A percentile compares a stretch with the other conserved stretches of the same genome.
These are phyloP conservation scores for Neurospora cerealis DNA, from an alignment of 495 filamentous ascomycete species.

Conservation along the genomic window DNA sequence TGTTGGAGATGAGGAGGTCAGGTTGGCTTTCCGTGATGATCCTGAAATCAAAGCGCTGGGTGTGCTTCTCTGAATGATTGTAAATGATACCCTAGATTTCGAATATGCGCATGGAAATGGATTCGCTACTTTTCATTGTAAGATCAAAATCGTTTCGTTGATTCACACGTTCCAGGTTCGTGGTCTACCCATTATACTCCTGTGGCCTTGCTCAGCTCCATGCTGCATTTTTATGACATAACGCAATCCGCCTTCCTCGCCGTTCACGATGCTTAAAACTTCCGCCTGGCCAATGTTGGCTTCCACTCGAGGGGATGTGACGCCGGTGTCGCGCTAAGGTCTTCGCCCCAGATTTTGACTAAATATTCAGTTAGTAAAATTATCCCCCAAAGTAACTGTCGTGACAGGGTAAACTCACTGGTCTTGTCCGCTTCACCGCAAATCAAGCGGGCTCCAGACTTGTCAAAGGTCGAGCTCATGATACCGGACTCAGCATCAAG, in stretches of 20 bases:
- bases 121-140: neutral
- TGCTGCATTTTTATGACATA: neutral
- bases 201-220: neutral
- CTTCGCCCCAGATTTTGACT: slow-evolving; percentile 93
- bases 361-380: slow-evolving; percentile 16
- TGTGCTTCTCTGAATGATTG: slow-evolving; percentile 25
- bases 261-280: slow-evolving; percentile 16
- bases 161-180: neutral
- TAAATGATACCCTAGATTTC: neutral
- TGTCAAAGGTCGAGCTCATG: slow-evolving; percentile 86
- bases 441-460: slow-evolving; percentile 79
- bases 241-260: neutral
- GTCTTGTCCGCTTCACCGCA: slow-evolving; percentile 96
- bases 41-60: slow-evolving; percentile 69
- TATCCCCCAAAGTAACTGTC: neutral
- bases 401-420: slow-evolving; percentile 33
- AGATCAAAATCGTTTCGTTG: neutral
- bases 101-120: neutral
- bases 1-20: slow-evolving; percentile 83
- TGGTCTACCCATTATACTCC: neutral
- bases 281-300: slow-evolving; percentile 56
- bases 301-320: slow-evolving; percentile 91
- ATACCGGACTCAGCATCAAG: slow-evolving; percentile 90
- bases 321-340: slow-evolving; percentile 82
- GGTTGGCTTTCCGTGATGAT: slow-evolving; percentile 79